phyloP scores from a whole-genome alignment of 495 filamentous ascomycete species.

The Bacidia gigantensis region DNA sequence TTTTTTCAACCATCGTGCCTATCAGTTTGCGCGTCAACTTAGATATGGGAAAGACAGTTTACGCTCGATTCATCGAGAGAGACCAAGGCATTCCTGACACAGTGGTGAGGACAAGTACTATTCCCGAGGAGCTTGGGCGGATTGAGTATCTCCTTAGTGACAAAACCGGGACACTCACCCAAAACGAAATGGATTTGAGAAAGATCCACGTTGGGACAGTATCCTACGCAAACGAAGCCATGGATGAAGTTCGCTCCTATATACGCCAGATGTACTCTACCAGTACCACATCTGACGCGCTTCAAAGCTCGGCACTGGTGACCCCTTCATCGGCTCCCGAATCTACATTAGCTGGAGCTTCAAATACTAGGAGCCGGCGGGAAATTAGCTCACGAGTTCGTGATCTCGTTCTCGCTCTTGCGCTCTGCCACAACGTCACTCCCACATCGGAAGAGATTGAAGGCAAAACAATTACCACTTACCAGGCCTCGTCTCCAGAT shows the following conservation, averaged over 20 bases:
- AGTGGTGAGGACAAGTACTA: conserved; percentile 90
- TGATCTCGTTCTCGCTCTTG: conserved; percentile 80
- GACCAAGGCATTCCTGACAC: conserved; percentile 82
- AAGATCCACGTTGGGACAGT: conserved; percentile 98
- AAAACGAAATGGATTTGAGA: conserved; percentile 97
- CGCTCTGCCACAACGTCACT: conserved; percentile 95
- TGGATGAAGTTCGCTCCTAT: conserved; percentile 88
- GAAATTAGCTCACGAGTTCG: conserved; percentile 89
- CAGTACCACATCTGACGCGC: conserved; percentile 24
- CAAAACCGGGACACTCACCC: conserved; percentile 93
- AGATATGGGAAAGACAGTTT: conserved; percentile 92
- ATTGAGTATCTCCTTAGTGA: conserved; percentile 96
- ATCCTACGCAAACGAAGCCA: conserved; percentile 93
- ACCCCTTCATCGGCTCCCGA: conserved; percentile 61
- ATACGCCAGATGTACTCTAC: conserved; percentile 66
- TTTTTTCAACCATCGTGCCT: conserved; percentile 98
- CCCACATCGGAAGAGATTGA: conserved; percentile 75
- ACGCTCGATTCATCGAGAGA: conserved; percentile 87
- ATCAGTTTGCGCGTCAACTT: conserved; percentile 93
- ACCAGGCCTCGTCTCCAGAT: conserved; percentile 94
- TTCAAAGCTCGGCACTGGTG: conserved; percentile 34
- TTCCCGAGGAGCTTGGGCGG: conserved; percentile 88
- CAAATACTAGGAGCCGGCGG: conserved; percentile 65
- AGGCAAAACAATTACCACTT: conserved; percentile 63
- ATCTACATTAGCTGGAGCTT: conserved; percentile 37